Evolutionary conservation across 2,329 filamentous ascomycete species (phyloP).

Genomic region (Xylaria sp.): DNA sequence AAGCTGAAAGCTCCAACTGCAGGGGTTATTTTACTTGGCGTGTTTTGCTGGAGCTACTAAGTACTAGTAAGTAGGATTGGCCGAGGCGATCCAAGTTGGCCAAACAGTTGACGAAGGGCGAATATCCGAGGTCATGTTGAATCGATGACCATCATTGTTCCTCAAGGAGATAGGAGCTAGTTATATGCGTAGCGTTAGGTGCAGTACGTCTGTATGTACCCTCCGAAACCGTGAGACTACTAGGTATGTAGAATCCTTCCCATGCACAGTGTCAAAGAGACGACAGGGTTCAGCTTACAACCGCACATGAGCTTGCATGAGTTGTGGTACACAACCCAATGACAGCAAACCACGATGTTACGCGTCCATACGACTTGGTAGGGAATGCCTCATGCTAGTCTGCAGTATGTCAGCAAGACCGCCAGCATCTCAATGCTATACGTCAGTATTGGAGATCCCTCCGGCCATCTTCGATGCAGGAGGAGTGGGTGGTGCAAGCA

Average conservation of each 20-base stretch:
- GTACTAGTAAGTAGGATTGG: neutral
- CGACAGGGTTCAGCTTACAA: slow-evolving; percentile 42
- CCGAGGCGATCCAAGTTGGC: slow-evolving; percentile 31
- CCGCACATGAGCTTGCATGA: slow-evolving; percentile 44
- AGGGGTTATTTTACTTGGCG: slow-evolving; percentile 22
- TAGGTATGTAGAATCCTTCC: slow-evolving; percentile 8
- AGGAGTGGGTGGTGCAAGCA: slow-evolving; percentile 7
- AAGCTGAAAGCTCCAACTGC: slow-evolving; percentile 35
- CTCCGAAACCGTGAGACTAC: neutral
- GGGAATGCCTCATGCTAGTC: slow-evolving; percentile 27
- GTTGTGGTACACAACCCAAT: slow-evolving; percentile 45
- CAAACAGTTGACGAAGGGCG: slow-evolving; percentile 19
- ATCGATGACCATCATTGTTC: neutral
- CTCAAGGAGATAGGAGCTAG: slow-evolving; percentile 7
- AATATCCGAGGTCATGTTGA: slow-evolving; percentile 29
- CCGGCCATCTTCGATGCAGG: slow-evolving; percentile 33
- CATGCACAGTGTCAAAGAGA: slow-evolving; percentile 34
- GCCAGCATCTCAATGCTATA: slow-evolving; percentile 22
- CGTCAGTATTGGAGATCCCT: slow-evolving; percentile 16
- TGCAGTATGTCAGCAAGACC: slow-evolving; percentile 34
- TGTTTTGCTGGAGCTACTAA: slow-evolving; percentile 16
- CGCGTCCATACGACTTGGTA: slow-evolving; percentile 36
- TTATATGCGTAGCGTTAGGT: slow-evolving; percentile 30
- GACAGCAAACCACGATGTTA: slow-evolving; percentile 45
- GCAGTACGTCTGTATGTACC: neutral